Evolutionary conservation across 495 filamentous ascomycete genomes (phyloP), one percentile per base, ranked within the genome.

Genomic region (Neurospora sp.): DNA sequence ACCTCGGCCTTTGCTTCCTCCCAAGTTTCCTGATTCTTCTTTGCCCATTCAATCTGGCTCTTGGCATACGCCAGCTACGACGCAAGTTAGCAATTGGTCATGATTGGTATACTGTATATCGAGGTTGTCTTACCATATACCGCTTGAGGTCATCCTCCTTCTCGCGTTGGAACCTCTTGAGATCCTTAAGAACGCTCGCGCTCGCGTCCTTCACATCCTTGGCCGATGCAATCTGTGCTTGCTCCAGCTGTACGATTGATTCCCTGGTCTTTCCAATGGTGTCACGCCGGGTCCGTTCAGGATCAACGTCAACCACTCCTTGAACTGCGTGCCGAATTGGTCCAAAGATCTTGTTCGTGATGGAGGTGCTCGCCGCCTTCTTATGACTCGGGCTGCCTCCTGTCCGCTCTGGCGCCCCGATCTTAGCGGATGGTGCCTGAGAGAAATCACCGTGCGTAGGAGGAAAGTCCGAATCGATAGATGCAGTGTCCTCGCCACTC

Each of bases 21-120:
- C 96, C 96, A 99, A 4, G 93, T 93, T 78, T 97, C 95, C 77
- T 96, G 90, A 78, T 95, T 98, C 85, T 96, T 96, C 81, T 91
- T 94, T n/a, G 96, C 96, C 96, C 96, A 99, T 81, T 98, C 94
- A 73, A 99, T 91, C 80, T 99, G 96, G 80, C 91, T 95, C 78
- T 90, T 92, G 12, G 96, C 96, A 79, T 97, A 99, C 66, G 94
- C 92, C 76, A 97, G 88, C 95, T 98, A 73, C 23, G 8, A 69
- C 16, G 46, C 73, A 72, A 79, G 74, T 84, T 72, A 75, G 74
- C 72, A 72, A 12, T 38, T 20, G 0, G 18, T n/a, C n/a, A 9
- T 27, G 5, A 27, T 20, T 0, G 18, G 20, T 38, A 20, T 18
- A 31, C 70, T 20, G 44, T 35, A 9, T 10, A 73, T 38, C 37